These are phyloP conservation scores for Claviceps sp. DNA, from an alignment of 2,329 filamentous ascomycete genomes.

Conservation along the genomic window DNA sequence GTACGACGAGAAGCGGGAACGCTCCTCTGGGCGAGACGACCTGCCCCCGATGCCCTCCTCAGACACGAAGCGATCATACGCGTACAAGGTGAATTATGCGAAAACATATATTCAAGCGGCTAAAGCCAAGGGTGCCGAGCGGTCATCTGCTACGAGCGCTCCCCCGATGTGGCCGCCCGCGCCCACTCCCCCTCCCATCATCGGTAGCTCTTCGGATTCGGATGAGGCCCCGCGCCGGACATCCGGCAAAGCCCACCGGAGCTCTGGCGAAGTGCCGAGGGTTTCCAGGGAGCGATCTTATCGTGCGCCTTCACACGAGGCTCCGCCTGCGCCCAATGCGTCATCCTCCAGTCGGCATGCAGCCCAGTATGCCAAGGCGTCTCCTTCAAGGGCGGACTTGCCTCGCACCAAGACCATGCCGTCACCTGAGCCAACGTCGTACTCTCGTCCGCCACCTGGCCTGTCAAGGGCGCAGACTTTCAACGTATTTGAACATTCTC, in stretches of 20 bases:
- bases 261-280: slow-evolving; percentile 16
- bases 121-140: slow-evolving; percentile 11
- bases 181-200: slow-evolving; percentile 22
- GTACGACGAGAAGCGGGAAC: slow-evolving; percentile 24
- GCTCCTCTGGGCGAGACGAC: slow-evolving; percentile 21
- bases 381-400: slow-evolving; percentile 17
- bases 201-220: slow-evolving; percentile 12
- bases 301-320: slow-evolving; percentile 19
- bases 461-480: slow-evolving; percentile 22
- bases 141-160: slow-evolving; percentile 9
- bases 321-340: slow-evolving; percentile 14
- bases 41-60: slow-evolving; percentile 10
- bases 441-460: slow-evolving; percentile 16
- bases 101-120: slow-evolving; percentile 19
- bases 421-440: slow-evolving; percentile 11
- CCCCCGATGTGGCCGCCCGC: slow-evolving; percentile 17
- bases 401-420: slow-evolving; percentile 24
- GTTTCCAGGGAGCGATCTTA: slow-evolving; percentile 16
- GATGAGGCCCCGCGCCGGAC: slow-evolving; percentile 21
- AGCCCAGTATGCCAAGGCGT: slow-evolving; percentile 13
- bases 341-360: slow-evolving; percentile 19
- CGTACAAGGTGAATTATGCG: slow-evolving; percentile 12
- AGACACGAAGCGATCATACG: slow-evolving; percentile 12
- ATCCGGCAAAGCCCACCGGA: slow-evolving; percentile 19
- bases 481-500: slow-evolving; percentile 12